Conservation (phyloP, 2,329 filamentous ascomycete genomes). For the Colletotrichum brevisporum region DNA sequence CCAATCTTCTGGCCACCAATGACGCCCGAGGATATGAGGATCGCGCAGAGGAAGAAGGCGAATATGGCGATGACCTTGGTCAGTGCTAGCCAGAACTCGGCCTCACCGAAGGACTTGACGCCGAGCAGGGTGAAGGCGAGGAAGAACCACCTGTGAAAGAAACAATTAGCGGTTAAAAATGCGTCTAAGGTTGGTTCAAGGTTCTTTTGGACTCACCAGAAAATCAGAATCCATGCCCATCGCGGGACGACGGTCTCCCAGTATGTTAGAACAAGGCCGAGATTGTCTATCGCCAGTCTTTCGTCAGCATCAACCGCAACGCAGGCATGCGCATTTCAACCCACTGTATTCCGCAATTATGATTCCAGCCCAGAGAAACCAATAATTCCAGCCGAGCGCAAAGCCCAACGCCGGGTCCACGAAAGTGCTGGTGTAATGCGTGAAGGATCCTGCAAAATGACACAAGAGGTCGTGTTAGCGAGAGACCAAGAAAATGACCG, state of each 20-base stretch:
- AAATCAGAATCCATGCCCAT: slow-evolving; percentile 74
- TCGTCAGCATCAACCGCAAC: not conserved
- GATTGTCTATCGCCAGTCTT: slow-evolving; percentile 57
- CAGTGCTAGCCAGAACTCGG: slow-evolving; percentile 70
- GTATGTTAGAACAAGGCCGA: slow-evolving; percentile 73
- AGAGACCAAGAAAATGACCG: too few relatives aligned
- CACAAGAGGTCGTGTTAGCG: slow-evolving; percentile 48
- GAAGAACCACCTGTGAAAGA: slow-evolving; percentile 56
- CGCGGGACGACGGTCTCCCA: slow-evolving; percentile 74
- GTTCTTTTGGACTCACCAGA: slow-evolving; percentile 68
- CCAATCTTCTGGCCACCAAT: slow-evolving; percentile 43
- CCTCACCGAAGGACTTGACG: slow-evolving; percentile 61
- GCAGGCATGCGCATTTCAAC: not conserved
- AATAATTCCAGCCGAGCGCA: slow-evolving; percentile 72
- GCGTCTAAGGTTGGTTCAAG: too few relatives aligned
- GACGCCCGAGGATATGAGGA: slow-evolving; percentile 50
- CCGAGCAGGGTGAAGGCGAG: slow-evolving; percentile 60
- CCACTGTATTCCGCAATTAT: slow-evolving; percentile 1
- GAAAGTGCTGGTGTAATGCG: slow-evolving; percentile 53
- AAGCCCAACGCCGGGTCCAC: slow-evolving; percentile 69
- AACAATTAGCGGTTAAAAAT: not conserved
- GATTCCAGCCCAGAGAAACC: slow-evolving; percentile 57
- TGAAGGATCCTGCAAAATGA: slow-evolving; percentile 7
- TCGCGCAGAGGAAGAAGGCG: slow-evolving; percentile 74
- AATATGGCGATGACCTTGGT: slow-evolving; percentile 68